These are phyloP conservation scores for Colletotrichum magnum DNA, from an alignment of 2,329 filamentous ascomycete genomes.

Conservation along the genomic window DNA sequence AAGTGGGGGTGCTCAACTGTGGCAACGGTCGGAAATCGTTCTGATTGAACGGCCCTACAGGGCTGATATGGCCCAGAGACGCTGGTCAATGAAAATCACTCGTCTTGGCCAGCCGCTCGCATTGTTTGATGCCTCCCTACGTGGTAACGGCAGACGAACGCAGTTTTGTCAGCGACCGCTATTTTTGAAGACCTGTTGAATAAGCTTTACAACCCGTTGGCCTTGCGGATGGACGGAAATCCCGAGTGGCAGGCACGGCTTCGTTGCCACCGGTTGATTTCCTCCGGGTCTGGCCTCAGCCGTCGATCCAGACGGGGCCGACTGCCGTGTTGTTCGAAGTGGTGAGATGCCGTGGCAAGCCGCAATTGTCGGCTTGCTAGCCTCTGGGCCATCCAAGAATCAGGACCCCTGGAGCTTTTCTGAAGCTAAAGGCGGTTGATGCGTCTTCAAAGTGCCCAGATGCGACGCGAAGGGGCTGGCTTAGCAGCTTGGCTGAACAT, in stretches of 20 bases:
- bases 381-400: neutral
- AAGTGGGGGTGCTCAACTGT: neutral
- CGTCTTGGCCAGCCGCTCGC: neutral
- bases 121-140: neutral
- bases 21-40: neutral
- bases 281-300: neutral
- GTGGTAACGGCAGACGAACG: neutral
- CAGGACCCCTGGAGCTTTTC: neutral
- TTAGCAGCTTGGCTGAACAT: slow-evolving; percentile 4
- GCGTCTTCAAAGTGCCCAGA: neutral
- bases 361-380: neutral
- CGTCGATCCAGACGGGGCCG: neutral
- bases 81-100: neutral
- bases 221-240: neutral
- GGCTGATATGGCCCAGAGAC: neutral
- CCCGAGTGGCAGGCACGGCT: neutral
- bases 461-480: slow-evolving; percentile 5
- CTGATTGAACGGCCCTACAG: slow-evolving; percentile 6
- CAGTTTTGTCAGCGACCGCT: slow-evolving; percentile 11
- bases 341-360: neutral
- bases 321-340: neutral
- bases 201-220: neutral
- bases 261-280: slow-evolving; percentile 11
- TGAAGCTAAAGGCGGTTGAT: slow-evolving; percentile 5
- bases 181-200: neutral